phyloP scores from a whole-genome alignment of 331 rosid genomes.

The Arachis monticola region DNA sequence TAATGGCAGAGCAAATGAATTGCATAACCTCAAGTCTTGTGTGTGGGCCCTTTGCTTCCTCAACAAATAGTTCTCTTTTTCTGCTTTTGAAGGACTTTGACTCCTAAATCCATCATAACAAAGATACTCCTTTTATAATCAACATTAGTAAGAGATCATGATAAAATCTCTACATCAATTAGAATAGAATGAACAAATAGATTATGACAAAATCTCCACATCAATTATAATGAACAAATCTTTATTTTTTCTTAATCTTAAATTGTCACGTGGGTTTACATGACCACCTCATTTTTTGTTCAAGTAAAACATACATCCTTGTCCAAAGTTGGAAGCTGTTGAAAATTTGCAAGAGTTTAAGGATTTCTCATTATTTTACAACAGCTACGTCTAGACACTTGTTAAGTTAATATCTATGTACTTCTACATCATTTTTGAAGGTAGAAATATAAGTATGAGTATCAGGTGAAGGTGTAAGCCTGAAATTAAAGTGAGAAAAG shows the following conservation, averaged over 20 bases:
- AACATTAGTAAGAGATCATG: no score
- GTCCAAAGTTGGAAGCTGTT: background rate
- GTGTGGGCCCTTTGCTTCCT: no score
- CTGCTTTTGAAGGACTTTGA: no score
- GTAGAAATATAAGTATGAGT: background rate
- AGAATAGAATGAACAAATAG: no score
- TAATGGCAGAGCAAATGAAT: no score
- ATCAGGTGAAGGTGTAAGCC: no score
- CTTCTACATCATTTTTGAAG: background rate
- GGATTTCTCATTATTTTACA: constrained; percentile 1
- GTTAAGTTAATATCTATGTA: background rate
- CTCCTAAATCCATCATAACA: no score
- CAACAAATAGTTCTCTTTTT: no score
- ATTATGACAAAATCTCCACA: background rate
- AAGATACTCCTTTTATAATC: no score
- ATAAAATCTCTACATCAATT: no score
- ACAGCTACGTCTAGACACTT: background rate
- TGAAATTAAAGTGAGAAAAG: no score
- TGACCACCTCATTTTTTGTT: background rate
- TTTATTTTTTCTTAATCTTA: constrained; percentile 12
- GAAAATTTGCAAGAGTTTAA: background rate
- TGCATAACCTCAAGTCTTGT: no score
- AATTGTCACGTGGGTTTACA: constrained; percentile 10
- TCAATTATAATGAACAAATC: background rate
- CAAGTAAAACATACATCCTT: background rate